Percentiles rank a stretch among this genome's conserved stretches.
These are phyloP conservation scores for Cryptococcus sp. DNA, from an alignment of 1,284 basidiomycete species.

Conservation along the genomic window DNA sequence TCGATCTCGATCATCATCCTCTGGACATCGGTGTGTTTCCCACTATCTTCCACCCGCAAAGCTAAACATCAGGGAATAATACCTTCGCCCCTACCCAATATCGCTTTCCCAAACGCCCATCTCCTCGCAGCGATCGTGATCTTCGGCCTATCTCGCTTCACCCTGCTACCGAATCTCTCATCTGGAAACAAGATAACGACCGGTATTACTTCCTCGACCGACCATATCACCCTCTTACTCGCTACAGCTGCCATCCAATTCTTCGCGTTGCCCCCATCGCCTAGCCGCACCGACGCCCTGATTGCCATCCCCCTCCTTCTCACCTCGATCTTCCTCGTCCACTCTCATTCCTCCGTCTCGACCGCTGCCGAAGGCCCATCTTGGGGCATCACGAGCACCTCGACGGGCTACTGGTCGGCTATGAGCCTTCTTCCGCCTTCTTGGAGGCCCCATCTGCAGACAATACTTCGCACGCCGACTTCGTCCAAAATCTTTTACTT, in stretches of 20 bases:
- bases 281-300: constrained; percentile 19
- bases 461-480: constrained; percentile 82
- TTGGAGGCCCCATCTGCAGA: constrained; percentile 68
- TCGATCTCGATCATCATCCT: not conserved
- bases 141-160: constrained; percentile 16
- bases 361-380: not conserved
- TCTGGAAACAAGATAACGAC: constrained; percentile 4
- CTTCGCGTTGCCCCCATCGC: constrained; percentile 33
- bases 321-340: constrained; percentile 5
- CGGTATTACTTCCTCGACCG: constrained; percentile 8
- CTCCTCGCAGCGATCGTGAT: not conserved
- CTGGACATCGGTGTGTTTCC: not conserved
- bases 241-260: constrained; percentile 29
- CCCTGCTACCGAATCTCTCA: constrained; percentile 20
- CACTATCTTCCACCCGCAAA: too few species aligned
- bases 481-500: constrained; percentile 97
- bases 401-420: constrained; percentile 17
- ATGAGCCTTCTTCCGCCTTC: constrained; percentile 26
- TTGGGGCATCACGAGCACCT: constrained; percentile 6
- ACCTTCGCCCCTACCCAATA: not conserved
- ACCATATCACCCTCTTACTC: constrained; percentile 18
- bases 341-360: not conserved
- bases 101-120: not conserved
- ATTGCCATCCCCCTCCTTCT: constrained; percentile 20
- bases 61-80: constrained; percentile 1